phyloP scores from a whole-genome alignment of 164 flowering plant genomes.

The Magnolia kwangsiensis region DNA sequence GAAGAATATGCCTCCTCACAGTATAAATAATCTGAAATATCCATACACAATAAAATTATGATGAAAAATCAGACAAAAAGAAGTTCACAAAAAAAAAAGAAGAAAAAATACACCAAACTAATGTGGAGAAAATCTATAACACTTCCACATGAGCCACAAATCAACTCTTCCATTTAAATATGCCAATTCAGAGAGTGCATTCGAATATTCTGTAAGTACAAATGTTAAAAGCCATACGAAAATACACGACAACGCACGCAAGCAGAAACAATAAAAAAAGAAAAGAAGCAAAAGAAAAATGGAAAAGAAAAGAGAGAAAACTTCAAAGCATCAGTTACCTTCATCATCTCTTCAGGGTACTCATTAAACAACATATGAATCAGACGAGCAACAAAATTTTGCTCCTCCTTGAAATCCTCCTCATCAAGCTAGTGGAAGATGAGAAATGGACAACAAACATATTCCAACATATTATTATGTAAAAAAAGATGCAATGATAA shows the following conservation, averaged over 20 bases:
- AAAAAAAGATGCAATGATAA: no score
- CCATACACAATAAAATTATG: not conserved
- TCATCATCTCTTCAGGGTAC: no score
- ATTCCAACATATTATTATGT: no score
- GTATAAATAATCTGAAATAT: constrained; percentile 55
- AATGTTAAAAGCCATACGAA: not conserved
- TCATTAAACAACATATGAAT: no score
- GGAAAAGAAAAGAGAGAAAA: not conserved
- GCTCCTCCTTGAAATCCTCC: no score
- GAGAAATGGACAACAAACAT: no score
- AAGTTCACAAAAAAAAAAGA: not conserved
- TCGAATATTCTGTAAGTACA: not conserved
- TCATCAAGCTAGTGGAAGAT: no score
- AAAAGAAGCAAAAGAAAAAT: not conserved
- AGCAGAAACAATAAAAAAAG: no score
- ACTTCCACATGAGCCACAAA: not conserved
- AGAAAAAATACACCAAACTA: not conserved
- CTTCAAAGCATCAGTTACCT: constrained; percentile 21
- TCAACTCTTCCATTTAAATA: not conserved
- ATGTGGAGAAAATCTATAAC: not conserved
- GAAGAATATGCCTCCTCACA: constrained; percentile 48
- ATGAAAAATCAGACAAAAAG: constrained; percentile 1
- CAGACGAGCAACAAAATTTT: no score
- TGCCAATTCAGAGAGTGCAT: not conserved
- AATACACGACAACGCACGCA: not conserved